phyloP scores from a whole-genome alignment of 768 basidiomycete genomes.

The Wakefieldia striispora region DNA sequence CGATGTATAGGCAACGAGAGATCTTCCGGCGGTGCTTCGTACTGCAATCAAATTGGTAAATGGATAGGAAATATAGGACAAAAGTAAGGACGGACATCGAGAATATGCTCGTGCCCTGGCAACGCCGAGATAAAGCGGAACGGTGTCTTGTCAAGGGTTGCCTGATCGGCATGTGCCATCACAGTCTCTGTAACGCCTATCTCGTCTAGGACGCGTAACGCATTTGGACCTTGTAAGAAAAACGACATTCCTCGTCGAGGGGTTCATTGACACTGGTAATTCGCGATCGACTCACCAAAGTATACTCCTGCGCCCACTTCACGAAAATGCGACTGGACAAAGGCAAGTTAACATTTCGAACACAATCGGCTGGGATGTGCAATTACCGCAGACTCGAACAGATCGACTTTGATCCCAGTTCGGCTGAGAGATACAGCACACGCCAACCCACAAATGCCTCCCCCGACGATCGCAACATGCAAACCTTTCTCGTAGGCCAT shows the following conservation, averaged over 20 bases:
- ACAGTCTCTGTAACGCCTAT: slow-evolving; percentile 46
- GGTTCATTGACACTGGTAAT: no score
- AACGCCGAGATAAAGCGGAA: slow-evolving; percentile 45
- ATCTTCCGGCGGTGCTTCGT: slow-evolving; percentile 33
- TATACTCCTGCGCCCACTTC: slow-evolving; percentile 56
- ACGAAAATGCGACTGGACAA: slow-evolving; percentile 41
- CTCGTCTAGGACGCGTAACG: slow-evolving; percentile 41
- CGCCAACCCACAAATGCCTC: slow-evolving; percentile 53
- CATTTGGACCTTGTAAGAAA: slow-evolving; percentile 43
- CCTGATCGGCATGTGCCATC: slow-evolving; percentile 34
- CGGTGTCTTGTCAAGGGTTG: slow-evolving; percentile 29
- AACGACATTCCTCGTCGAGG: no score
- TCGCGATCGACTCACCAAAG: slow-evolving; percentile 37
- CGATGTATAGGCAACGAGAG: slow-evolving; percentile 46
- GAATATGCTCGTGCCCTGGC: slow-evolving; percentile 43
- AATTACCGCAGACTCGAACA: slow-evolving; percentile 54
- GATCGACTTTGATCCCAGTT: slow-evolving; percentile 43
- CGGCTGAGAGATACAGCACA: slow-evolving; percentile 44
- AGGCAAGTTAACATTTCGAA: neutral
- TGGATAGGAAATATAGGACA: neutral
- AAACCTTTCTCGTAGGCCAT: slow-evolving; percentile 36
- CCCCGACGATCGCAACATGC: slow-evolving; percentile 52
- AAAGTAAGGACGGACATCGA: slow-evolving; percentile 35
- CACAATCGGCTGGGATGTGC: neutral
- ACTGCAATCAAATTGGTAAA: slow-evolving; percentile 22